Evolutionary conservation across 192 early-diverging fungal genomes (phyloP), one percentile per base, ranked within the genome.

Genomic region (Neocallimastix lanati): DNA sequence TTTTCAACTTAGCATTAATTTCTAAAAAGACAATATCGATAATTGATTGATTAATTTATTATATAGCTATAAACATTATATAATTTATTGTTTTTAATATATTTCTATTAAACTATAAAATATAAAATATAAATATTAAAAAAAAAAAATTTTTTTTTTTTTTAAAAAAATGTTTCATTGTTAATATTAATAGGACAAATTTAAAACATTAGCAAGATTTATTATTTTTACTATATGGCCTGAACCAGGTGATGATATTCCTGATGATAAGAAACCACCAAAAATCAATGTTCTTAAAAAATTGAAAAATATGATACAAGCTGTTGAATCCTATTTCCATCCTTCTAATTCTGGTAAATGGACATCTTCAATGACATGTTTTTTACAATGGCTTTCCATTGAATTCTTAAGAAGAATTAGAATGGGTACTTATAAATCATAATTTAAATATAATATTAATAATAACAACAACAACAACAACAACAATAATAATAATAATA

Each of bases 291-390:
- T 90, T 13, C 78, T 94, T 36, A 81, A 87, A 35, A 89, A 91
- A 80, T 86, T 98, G 76, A 83, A 85, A 16, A 88, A 92, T 80
- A 80, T 96, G 28, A 93, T 98, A 78, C 92, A 92, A 80, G 93
- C 94, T 76, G 89, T 91, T 29, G 96, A 98, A 84, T 91, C 92
- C 0, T 97, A 91, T 81, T 95, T 88, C 80, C 94, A 98, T 83
- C 96, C 96, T 16, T 94, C 93, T n/a, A 98, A 98, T 86, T 86
- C 87, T 81, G 96, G 96, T 6, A 81, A 82, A 77, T 98, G 96
- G 96, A 93, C 93, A 28, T 86, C 86, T 76, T 83, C 84, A 12
- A 88, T 98, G 12, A 87, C 93, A 0, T 85, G 88, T 25, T 92
- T 98, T 80, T 67, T 94, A 79, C 90, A 91, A 29, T 84, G 86